phyloP scores from a whole-genome alignment of 2,329 filamentous ascomycete species.

The Penicillium sp. region DNA sequence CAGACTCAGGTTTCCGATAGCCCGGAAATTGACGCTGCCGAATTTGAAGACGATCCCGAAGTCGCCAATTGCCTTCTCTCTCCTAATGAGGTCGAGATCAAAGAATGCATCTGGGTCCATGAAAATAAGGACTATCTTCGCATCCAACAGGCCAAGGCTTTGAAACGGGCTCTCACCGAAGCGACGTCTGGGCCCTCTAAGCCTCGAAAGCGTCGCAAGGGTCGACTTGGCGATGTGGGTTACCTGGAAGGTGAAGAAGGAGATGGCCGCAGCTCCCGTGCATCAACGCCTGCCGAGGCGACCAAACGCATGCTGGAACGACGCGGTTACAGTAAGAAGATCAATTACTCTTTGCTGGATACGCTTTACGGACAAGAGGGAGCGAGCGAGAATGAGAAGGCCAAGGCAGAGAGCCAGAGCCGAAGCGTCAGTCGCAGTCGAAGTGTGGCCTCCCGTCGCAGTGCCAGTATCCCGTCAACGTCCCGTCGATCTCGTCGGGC shows the following conservation, averaged over 20 bases:
- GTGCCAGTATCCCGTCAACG: slow-evolving; percentile 17
- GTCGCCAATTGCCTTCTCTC: slow-evolving; percentile 72
- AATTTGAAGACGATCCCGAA: slow-evolving; percentile 86
- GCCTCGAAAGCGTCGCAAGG: slow-evolving; percentile 47
- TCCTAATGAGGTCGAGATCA: slow-evolving; percentile 68
- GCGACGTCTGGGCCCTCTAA: slow-evolving; percentile 42
- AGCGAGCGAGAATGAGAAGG: slow-evolving; percentile 24
- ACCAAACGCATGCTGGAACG: slow-evolving; percentile 62
- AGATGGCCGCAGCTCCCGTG: slow-evolving; percentile 60
- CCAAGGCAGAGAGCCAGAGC: slow-evolving; percentile 27
- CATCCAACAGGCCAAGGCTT: slow-evolving; percentile 74
- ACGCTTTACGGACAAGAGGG: slow-evolving; percentile 38
- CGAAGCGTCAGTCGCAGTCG: slow-evolving; percentile 33
- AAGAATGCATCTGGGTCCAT: slow-evolving; percentile 90
- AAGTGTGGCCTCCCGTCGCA: slow-evolving; percentile 30
- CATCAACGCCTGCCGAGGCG: slow-evolving; percentile 63
- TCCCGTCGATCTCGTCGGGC: not conserved
- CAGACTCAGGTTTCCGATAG: slow-evolving; percentile 49
- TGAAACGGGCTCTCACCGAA: slow-evolving; percentile 62
- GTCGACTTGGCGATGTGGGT: slow-evolving; percentile 44
- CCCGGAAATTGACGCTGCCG: slow-evolving; percentile 63
- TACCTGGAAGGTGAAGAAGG: slow-evolving; percentile 49
- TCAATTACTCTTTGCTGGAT: slow-evolving; percentile 56
- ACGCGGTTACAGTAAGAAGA: slow-evolving; percentile 64
- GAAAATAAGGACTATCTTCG: slow-evolving; percentile 92